phyloP scores from a whole-genome alignment of 2,329 filamentous ascomycete genomes.

The Scorias spongiosa region DNA sequence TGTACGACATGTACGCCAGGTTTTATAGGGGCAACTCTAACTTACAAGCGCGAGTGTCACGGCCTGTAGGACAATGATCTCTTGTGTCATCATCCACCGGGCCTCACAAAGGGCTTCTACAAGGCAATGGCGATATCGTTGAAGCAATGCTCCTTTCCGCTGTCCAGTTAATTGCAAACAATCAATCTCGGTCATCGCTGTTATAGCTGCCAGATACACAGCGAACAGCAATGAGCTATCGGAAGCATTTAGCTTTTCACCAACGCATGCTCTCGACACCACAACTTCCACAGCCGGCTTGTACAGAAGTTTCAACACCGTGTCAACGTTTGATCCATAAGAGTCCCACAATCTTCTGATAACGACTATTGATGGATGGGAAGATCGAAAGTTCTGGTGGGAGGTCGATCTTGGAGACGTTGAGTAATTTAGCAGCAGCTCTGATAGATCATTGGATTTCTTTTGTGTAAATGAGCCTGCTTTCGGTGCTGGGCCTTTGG shows the following conservation, averaged over 20 bases:
- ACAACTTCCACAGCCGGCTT: background rate
- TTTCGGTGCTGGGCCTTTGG: background rate
- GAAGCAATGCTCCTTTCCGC: background rate
- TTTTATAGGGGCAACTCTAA: too few relatives aligned
- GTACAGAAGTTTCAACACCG: background rate
- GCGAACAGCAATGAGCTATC: background rate
- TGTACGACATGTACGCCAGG: background rate
- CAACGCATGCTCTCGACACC: background rate
- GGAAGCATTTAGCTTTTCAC: background rate
- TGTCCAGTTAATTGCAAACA: background rate
- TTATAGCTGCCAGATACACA: background rate
- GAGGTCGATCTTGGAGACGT: background rate
- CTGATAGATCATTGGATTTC: background rate
- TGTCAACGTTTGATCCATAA: background rate
- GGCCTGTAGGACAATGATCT: background rate
- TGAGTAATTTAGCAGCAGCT: background rate
- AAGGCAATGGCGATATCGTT: background rate
- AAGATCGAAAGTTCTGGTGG: background rate
- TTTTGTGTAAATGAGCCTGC: background rate
- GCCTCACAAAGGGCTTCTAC: background rate
- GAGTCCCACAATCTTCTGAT: background rate
- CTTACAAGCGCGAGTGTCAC: background rate
- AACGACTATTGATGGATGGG: background rate
- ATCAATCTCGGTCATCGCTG: background rate
- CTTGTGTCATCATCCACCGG: background rate